phyloP scores from a whole-genome alignment of 768 basidiomycete genomes.

The Guyanaporus albipodus region DNA sequence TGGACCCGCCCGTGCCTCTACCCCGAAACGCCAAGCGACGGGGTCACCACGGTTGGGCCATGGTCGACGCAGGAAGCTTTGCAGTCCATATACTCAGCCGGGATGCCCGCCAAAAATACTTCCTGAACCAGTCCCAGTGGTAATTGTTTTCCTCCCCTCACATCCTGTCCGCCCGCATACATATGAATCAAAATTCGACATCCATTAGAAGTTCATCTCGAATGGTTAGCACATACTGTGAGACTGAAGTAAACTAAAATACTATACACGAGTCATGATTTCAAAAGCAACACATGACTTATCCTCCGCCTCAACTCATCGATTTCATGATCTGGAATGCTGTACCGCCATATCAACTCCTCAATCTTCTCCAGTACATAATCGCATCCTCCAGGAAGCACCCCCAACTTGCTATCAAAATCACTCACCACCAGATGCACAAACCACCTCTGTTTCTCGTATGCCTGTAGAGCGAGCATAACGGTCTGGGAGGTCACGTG shows the following conservation, averaged over 20 bases:
- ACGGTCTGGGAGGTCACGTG: not conserved
- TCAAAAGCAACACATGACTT: not conserved
- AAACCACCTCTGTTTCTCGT: not conserved
- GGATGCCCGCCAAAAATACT: slow-evolving; percentile 66
- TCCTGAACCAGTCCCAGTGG: slow-evolving; percentile 36
- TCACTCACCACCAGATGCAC: not conserved
- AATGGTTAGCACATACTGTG: too few relatives aligned
- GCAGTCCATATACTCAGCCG: slow-evolving; percentile 74
- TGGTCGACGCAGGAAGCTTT: slow-evolving; percentile 79
- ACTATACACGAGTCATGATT: not conserved
- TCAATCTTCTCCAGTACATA: slow-evolving; percentile 12
- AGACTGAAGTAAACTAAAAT: not conserved
- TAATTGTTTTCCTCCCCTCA: slow-evolving; percentile 11
- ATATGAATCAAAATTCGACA: too few relatives aligned
- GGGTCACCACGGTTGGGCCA: slow-evolving; percentile 71
- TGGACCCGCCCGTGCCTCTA: slow-evolving; percentile 54
- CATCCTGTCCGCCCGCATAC: too few relatives aligned
- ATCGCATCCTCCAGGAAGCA: slow-evolving; percentile 9
- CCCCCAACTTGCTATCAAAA: slow-evolving; percentile 2
- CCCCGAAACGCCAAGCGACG: slow-evolving; percentile 61
- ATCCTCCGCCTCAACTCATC: not conserved
- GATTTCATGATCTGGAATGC: slow-evolving; percentile 5
- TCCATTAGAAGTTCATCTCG: too few relatives aligned
- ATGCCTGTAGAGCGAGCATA: not conserved
- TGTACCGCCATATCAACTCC: slow-evolving; percentile 10